These are phyloP conservation scores for Albizia julibrissin DNA, from an alignment of 306 rosid genomes.

Conservation along the genomic window DNA sequence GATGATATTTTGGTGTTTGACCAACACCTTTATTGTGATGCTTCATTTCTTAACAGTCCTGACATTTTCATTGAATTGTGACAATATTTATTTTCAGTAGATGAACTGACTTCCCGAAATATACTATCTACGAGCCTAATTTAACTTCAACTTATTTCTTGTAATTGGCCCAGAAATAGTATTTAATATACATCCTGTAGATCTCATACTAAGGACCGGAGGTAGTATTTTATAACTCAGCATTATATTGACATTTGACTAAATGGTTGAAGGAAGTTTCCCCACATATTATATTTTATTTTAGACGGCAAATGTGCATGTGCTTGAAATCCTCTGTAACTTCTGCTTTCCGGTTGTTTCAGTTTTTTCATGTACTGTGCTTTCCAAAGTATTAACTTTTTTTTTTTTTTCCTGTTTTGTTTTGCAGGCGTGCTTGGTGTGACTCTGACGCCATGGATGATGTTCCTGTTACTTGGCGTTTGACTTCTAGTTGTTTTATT, in stretches of 20 bases:
- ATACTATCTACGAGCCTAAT: background rate
- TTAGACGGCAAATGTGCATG: too few relatives aligned
- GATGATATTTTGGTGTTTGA: background rate
- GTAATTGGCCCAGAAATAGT: background rate
- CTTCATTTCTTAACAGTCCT: background rate
- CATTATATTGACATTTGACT: background rate
- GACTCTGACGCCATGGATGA: constrained; percentile 29
- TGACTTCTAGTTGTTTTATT: constrained; percentile 24
- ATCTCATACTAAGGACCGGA: too few relatives aligned
- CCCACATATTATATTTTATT: too few relatives aligned
- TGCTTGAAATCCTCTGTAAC: background rate
- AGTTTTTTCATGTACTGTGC: too few relatives aligned
- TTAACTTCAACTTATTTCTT: background rate
- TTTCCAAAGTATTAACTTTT: constrained; percentile 17
- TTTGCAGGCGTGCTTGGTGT: constrained; percentile 38
- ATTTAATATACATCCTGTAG: too few relatives aligned
- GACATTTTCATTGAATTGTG: background rate
- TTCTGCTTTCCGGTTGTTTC: too few relatives aligned
- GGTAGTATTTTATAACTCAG: background rate
- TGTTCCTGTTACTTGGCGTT: constrained; percentile 26
- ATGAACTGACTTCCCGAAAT: background rate
- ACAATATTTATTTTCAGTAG: background rate
- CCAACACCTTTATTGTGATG: background rate
- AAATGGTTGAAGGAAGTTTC: background rate
- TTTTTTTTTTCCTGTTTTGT: constrained; percentile 21